Conservation (phyloP, 78 protist species). For the Acrasis kona region DNA sequence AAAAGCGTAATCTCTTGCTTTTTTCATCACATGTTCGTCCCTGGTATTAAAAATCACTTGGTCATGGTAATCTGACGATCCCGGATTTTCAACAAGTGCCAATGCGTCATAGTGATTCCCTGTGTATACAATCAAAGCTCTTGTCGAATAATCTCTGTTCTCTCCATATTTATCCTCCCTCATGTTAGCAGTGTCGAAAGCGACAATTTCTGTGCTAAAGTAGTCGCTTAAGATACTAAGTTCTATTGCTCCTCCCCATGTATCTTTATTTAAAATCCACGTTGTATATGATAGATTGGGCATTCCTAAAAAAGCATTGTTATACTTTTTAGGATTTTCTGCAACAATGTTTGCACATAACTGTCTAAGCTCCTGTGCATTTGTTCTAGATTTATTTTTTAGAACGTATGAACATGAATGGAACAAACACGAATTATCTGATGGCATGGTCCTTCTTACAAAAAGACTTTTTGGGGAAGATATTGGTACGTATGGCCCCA, state of each 20-base stretch:
- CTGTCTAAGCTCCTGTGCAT: neutral
- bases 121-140: slow-evolving; percentile 13
- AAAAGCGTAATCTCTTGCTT: neutral
- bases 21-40: neutral
- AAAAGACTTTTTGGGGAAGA: neutral
- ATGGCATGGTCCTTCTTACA: slow-evolving; percentile 7
- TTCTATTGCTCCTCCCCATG: slow-evolving; percentile 35
- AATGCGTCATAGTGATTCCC: slow-evolving; percentile 38
- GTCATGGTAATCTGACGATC: neutral
- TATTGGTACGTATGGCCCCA: slow-evolving; percentile 10
- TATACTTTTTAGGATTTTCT: slow-evolving; percentile 1
- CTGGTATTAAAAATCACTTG: neutral
- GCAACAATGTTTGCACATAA: slow-evolving; percentile 4
- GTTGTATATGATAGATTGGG: neutral
- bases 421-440: slow-evolving; percentile 30
- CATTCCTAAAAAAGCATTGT: neutral
- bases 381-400: neutral
- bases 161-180: slow-evolving; percentile 3
- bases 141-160: neutral
- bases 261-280: slow-evolving; percentile 12
- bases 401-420: slow-evolving; percentile 7
- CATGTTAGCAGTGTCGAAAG: neutral
- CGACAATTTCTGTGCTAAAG: slow-evolving; percentile 14
- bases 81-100: neutral
- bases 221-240: neutral